phyloP scores from a whole-genome alignment of 805 yeast genomes.

The Komagataella ulmi region DNA sequence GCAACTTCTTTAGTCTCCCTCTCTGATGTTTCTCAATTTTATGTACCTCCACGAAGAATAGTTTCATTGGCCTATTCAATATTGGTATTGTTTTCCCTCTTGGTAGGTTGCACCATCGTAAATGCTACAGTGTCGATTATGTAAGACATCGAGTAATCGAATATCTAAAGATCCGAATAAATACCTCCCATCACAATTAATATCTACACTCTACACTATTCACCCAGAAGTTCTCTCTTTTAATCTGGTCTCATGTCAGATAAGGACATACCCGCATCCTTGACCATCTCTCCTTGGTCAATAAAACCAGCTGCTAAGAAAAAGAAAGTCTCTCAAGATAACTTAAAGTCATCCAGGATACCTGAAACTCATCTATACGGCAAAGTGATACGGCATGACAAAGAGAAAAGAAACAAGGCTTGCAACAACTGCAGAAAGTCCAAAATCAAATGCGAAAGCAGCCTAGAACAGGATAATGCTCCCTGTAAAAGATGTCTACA shows the following conservation, averaged over 20 bases:
- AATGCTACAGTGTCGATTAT: not conserved
- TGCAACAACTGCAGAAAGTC: conserved; percentile 50
- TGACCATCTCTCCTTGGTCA: not conserved
- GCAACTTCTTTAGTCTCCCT: too few species aligned
- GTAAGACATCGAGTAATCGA: not conserved
- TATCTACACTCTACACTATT: not conserved
- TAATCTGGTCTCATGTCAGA: not conserved
- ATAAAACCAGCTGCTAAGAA: not conserved
- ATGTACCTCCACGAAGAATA: not conserved
- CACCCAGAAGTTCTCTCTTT: not conserved
- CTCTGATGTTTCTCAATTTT: too few species aligned
- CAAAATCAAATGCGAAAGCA: conserved; percentile 48
- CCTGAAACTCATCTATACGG: not conserved
- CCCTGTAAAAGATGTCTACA: conserved; percentile 49
- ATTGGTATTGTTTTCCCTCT: too few species aligned
- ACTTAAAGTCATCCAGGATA: not conserved
- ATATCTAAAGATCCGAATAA: not conserved
- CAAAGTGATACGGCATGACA: conserved; percentile 4
- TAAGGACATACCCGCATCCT: not conserved
- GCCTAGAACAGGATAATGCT: conserved; percentile 17
- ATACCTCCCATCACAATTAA: not conserved
- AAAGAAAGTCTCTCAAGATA: not conserved
- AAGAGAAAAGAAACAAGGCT: conserved; percentile 31
- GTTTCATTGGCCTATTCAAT: not conserved
- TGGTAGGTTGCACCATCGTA: not conserved